Evolutionary conservation across 768 basidiomycete genomes (phyloP).

Genomic region (Clitopilus hobsonii): DNA sequence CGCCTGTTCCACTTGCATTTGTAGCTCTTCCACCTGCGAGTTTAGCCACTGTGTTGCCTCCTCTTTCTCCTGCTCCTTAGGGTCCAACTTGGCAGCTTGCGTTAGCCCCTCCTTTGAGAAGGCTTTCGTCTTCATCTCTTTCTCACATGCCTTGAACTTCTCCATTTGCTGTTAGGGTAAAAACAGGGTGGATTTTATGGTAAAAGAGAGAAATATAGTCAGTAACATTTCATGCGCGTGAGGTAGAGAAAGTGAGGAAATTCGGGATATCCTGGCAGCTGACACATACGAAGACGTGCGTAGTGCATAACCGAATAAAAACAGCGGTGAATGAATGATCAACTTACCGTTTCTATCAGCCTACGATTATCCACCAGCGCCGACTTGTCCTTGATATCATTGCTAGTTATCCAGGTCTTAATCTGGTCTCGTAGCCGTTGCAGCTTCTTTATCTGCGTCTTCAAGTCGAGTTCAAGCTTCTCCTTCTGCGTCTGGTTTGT

Average conservation of each 20-base stretch:
- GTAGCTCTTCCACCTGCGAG: constrained; percentile 83
- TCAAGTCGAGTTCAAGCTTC: constrained; percentile 46
- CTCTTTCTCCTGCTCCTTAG: constrained; percentile 94
- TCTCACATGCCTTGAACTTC: constrained; percentile 99
- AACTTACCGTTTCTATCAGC: constrained; percentile 92
- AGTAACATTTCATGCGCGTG: too few species aligned
- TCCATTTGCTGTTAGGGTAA: constrained; percentile 89
- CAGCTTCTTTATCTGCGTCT: constrained; percentile 97
- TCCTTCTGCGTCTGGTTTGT: constrained; percentile 76
- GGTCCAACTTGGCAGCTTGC: constrained; percentile 91
- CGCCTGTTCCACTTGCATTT: constrained; percentile 87
- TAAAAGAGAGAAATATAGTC: constrained; percentile 16
- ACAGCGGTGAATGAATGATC: constrained; percentile 12
- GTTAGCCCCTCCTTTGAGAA: constrained; percentile 98
- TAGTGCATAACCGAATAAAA: constrained; percentile 7
- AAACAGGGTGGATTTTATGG: constrained; percentile 18
- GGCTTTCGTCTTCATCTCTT: constrained; percentile 99
- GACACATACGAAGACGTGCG: constrained; percentile 2
- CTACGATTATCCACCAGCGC: constrained; percentile 87
- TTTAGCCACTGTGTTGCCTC: constrained; percentile 88
- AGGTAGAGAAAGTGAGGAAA: too few species aligned
- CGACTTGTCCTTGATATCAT: constrained; percentile 99
- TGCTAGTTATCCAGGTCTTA: constrained; percentile 97
- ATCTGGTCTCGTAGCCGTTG: constrained; percentile 99
- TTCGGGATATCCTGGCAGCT: too few species aligned